Conservation (phyloP, 2,329 filamentous ascomycete species). For the Biscogniauxia sp. region DNA sequence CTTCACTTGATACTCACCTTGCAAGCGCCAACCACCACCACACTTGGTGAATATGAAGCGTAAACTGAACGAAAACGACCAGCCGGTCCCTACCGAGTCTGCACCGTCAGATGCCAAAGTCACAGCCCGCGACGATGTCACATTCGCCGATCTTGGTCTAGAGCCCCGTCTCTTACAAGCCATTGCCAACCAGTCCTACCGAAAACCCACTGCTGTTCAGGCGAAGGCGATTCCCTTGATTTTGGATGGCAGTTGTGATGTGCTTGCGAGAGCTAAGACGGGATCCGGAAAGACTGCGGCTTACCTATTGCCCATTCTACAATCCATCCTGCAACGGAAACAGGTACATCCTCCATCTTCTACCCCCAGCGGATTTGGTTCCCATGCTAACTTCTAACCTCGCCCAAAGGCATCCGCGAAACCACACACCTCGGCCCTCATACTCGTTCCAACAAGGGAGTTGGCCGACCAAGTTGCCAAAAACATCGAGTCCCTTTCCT, state of each 20-base stretch:
- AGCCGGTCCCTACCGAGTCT: conserved; percentile 38
- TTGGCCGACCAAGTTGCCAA: conserved; percentile 88
- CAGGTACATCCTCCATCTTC: conserved; percentile 41
- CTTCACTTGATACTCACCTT: not conserved
- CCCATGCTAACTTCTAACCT: conserved; percentile 3
- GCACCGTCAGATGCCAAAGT: conserved; percentile 22
- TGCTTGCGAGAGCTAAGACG: conserved; percentile 89
- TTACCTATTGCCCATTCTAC: conserved; percentile 85
- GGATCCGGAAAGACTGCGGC: conserved; percentile 98
- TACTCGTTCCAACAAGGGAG: conserved; percentile 92
- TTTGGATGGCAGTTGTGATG: conserved; percentile 82
- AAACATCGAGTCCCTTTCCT: conserved; percentile 70
- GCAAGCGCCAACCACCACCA: not conserved
- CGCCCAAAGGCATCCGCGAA: conserved; percentile 44
- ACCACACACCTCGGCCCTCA: conserved; percentile 68
- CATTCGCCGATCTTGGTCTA: conserved; percentile 75
- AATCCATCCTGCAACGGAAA: conserved; percentile 79
- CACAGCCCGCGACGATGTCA: conserved; percentile 35
- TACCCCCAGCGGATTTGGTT: not conserved
- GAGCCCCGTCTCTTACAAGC: conserved; percentile 85
- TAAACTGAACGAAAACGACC: conserved; percentile 57
- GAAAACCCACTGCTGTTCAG: conserved; percentile 85
- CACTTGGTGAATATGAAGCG: conserved; percentile 51
- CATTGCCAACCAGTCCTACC: conserved; percentile 79
- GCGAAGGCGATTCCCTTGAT: conserved; percentile 83